Percentiles rank a stretch among this genome's conserved stretches.
phyloP scores from a whole-genome alignment of 345 rosid genomes.

The Ceriops zippeliana region DNA sequence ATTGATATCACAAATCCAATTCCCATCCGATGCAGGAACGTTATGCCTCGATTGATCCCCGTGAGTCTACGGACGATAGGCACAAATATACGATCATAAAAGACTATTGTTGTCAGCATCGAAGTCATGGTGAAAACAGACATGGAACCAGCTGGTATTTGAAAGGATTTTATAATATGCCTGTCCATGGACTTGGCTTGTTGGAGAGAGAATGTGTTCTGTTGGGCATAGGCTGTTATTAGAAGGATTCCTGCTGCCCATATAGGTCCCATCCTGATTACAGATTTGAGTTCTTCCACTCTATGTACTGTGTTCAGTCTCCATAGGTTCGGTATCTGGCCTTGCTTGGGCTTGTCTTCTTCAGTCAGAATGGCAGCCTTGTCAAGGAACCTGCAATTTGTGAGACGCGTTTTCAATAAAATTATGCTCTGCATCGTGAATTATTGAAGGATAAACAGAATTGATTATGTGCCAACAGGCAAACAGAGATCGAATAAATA shows the following conservation, averaged over 20 bases:
- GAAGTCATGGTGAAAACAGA: slow-evolving; percentile 69
- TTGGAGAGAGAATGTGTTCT: slow-evolving; percentile 73
- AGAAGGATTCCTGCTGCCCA: slow-evolving; percentile 84
- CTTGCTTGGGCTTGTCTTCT: slow-evolving; percentile 45
- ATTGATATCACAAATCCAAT: slow-evolving; percentile 68
- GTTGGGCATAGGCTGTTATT: slow-evolving; percentile 76
- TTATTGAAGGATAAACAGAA: neutral
- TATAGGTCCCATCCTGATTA: slow-evolving; percentile 84
- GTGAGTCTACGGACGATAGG: slow-evolving; percentile 53
- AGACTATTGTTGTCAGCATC: slow-evolving; percentile 62
- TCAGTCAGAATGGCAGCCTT: slow-evolving; percentile 69
- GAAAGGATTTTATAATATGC: slow-evolving; percentile 54
- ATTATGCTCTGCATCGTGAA: neutral
- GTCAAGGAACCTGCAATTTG: slow-evolving; percentile 57
- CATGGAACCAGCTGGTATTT: slow-evolving; percentile 87
- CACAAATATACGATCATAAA: slow-evolving; percentile 68
- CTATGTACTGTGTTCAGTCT: slow-evolving; percentile 76
- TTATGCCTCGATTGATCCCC: slow-evolving; percentile 78
- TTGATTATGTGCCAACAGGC: too few relatives aligned
- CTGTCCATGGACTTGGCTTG: slow-evolving; percentile 89
- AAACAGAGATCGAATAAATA: too few relatives aligned
- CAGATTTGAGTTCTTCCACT: slow-evolving; percentile 74
- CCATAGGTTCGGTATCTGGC: slow-evolving; percentile 57
- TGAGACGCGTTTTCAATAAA: neutral
- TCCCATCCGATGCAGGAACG: slow-evolving; percentile 77